Conservation (phyloP, 2,329 filamentous ascomycete species). For the Paecilomyces variotii region DNA sequence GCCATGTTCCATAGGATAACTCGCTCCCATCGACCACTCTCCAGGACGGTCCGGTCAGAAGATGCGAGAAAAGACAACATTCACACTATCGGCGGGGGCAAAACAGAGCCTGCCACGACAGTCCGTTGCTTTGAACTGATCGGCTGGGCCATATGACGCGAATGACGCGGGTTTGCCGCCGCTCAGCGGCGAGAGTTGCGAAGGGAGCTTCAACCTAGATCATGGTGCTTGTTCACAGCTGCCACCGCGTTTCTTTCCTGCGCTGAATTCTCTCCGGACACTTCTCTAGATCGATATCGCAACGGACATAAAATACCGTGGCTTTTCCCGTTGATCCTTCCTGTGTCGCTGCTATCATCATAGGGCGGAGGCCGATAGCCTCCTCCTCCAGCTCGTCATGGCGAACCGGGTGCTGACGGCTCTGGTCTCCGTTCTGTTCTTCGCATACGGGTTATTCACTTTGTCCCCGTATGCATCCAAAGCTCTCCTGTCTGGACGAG, state of each 20-base stretch:
- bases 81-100: neutral
- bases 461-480: slow-evolving; percentile 23
- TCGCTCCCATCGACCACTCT: neutral
- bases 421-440: slow-evolving; percentile 12
- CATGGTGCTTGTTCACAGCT: neutral
- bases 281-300: neutral
- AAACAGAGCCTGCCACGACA: neutral
- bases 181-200: neutral
- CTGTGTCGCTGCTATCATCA: slow-evolving; percentile 6
- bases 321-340: neutral
- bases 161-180: neutral
- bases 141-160: neutral
- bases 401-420: slow-evolving; percentile 9
- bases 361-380: neutral
- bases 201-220: neutral
- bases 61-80: neutral
- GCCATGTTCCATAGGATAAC: neutral
- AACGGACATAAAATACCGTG: neutral
- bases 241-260: neutral
- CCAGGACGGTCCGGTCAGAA: neutral
- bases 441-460: slow-evolving; percentile 29
- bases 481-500: slow-evolving; percentile 24
- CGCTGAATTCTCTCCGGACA: neutral
- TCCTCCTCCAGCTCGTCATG: slow-evolving; percentile 12
- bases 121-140: neutral